Percentiles rank a stretch among this genome's conserved stretches.
Conservation (phyloP, 108 stramenopile genomes). For the Skeletonema grethae region DNA sequence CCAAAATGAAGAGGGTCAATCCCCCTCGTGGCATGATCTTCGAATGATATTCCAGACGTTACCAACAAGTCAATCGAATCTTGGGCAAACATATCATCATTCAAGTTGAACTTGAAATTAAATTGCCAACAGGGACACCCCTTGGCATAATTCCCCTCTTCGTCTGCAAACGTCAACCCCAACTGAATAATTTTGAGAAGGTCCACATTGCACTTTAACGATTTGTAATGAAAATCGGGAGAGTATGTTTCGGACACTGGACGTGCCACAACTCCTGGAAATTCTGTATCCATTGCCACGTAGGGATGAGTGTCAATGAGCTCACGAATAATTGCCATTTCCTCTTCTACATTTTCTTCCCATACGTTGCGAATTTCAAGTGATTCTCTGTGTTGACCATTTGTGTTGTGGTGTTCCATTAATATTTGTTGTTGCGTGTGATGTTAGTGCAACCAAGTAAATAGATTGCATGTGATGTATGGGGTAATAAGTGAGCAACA, state of each 20-base stretch:
- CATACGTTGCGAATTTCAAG: constrained; percentile 93
- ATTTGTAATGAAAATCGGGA: constrained; percentile 97
- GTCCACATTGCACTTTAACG: constrained; percentile 98
- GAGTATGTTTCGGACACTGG: constrained; percentile 92
- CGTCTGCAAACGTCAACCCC: constrained; percentile 94
- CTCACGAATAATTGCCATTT: constrained; percentile 93
- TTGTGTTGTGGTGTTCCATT: not conserved
- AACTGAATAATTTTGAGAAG: constrained; percentile 98
- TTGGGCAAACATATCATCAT: constrained; percentile 98
- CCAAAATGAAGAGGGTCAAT: constrained; percentile 96
- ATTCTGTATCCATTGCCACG: constrained; percentile 99
- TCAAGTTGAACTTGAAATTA: constrained; percentile 95
- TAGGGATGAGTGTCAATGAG: constrained; percentile 94
- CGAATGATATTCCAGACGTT: constrained; percentile 94
- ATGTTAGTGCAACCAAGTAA: not conserved
- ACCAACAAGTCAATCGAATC: constrained; percentile 97
- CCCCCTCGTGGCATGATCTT: constrained; percentile 90
- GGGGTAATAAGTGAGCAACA: not conserved
- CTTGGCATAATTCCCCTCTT: constrained; percentile 87
- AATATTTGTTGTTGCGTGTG: not conserved
- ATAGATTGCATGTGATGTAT: not conserved
- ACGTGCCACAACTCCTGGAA: constrained; percentile 98
- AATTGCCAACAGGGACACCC: constrained; percentile 99
- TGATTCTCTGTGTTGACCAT: constrained; percentile 52
- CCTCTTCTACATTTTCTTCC: constrained; percentile 91